These are phyloP conservation scores for Pistacia atlantica DNA, from an alignment of 345 rosid species.

Conservation along the genomic window DNA sequence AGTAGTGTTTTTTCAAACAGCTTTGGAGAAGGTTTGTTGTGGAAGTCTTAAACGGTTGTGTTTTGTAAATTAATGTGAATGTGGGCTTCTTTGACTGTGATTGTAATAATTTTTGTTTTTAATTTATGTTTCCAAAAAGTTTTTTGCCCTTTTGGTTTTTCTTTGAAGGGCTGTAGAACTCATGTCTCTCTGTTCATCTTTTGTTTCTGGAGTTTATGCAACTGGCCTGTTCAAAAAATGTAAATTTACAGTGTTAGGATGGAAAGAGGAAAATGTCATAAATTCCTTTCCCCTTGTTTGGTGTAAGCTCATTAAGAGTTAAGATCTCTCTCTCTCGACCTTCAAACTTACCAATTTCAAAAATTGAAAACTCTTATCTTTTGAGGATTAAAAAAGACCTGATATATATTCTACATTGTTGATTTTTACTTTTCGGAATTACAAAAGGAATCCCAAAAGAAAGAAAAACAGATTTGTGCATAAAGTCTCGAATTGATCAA, in stretches of 20 bases:
- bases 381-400: not conserved
- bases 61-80: constrained; percentile 2
- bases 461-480: not conserved
- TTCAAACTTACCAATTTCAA: not conserved
- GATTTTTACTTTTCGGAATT: too few relatives aligned
- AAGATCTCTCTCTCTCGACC: not conserved
- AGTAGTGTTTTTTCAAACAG: constrained; percentile 12
- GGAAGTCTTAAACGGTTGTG: constrained; percentile 24
- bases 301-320: constrained; percentile 6
- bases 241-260: constrained; percentile 21
- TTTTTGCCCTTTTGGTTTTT: constrained; percentile 27
- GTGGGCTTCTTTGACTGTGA: not conserved
- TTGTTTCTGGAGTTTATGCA: not conserved
- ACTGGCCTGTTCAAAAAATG: constrained; percentile 13
- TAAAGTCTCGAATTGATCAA: not conserved
- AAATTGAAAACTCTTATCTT: not conserved
- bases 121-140: not conserved
- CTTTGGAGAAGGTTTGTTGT: constrained; percentile 33
- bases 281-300: constrained; percentile 13
- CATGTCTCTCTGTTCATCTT: not conserved
- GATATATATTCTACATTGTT: too few relatives aligned
- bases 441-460: too few relatives aligned
- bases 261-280: constrained; percentile 15
- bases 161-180: constrained; percentile 23
- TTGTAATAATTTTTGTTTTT: not conserved